These are phyloP conservation scores for Dothiorella sarmentorum DNA, from an alignment of 2,329 filamentous ascomycete genomes.

Conservation along the genomic window DNA sequence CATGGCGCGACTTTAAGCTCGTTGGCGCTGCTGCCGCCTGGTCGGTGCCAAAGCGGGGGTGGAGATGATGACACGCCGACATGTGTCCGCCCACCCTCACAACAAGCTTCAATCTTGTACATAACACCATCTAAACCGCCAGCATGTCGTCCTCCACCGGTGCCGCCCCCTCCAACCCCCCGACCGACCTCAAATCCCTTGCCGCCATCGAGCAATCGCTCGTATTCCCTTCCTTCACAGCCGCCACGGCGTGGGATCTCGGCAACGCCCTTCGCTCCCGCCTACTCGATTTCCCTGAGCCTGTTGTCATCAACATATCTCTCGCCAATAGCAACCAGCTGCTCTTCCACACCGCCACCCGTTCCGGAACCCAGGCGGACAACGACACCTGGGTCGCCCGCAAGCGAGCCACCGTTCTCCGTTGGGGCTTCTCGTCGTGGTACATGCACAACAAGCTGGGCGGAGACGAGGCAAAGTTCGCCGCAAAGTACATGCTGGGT, in stretches of 20 bases:
- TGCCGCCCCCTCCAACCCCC: constrained; percentile 30
- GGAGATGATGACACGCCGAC: constrained; percentile 5
- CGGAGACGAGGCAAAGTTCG: constrained; percentile 63
- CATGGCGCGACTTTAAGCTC: background rate
- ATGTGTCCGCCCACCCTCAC: no score
- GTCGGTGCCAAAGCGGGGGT: background rate
- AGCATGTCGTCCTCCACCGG: constrained; percentile 12
- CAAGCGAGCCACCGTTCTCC: constrained; percentile 68
- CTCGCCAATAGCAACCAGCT: constrained; percentile 57
- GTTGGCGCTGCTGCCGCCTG: background rate
- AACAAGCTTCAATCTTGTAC: no score
- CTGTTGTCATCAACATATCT: constrained; percentile 62
- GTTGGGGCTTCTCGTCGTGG: constrained; percentile 70
- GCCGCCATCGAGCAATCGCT: constrained; percentile 42
- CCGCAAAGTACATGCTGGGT: constrained; percentile 61
- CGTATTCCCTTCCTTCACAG: constrained; percentile 57
- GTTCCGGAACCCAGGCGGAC: constrained; percentile 66
- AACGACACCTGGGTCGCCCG: constrained; percentile 62
- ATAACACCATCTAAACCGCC: no score
- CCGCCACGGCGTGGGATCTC: constrained; percentile 62
- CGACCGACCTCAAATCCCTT: constrained; percentile 39
- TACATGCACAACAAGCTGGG: constrained; percentile 65
- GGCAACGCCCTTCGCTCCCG: constrained; percentile 62
- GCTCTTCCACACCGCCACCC: constrained; percentile 67
- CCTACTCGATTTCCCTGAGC: constrained; percentile 52